phyloP scores from a whole-genome alignment of 2,329 filamentous ascomycete genomes.

The Diaporthe amygdali region DNA sequence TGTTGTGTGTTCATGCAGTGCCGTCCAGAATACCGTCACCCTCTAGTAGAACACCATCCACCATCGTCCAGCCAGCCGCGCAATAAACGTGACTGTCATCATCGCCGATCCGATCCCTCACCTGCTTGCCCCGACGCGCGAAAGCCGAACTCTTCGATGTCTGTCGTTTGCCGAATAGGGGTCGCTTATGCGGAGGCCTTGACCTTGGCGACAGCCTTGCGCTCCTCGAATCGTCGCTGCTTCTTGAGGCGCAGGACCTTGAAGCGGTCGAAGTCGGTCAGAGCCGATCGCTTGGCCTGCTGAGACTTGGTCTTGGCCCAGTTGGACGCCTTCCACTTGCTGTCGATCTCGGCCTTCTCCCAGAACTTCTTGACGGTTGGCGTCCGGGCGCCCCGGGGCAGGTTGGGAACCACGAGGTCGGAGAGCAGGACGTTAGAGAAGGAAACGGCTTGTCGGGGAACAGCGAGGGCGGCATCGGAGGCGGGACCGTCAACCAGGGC shows the following conservation, averaged over 20 bases:
- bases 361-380: conserved; percentile 85
- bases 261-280: conserved; percentile 99
- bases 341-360: conserved; percentile 90
- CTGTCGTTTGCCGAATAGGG: conserved; percentile 17
- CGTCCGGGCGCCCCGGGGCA: conserved; percentile 84
- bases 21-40: conserved; percentile 42
- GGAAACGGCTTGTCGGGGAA: conserved; percentile 85
- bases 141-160: conserved; percentile 20
- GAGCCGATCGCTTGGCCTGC: conserved; percentile 82
- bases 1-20: conserved; percentile 50
- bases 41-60: conserved; percentile 32
- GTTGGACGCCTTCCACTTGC: conserved; percentile 89
- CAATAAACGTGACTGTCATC: conserved; percentile 15
- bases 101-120: conserved; percentile 13
- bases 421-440: conserved; percentile 88
- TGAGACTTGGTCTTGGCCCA: conserved; percentile 94
- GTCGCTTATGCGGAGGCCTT: conserved; percentile 76
- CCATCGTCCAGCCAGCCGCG: conserved; percentile 22
- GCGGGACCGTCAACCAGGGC: conserved; percentile 96
- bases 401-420: conserved; percentile 82
- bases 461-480: conserved; percentile 76
- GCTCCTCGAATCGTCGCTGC: conserved; percentile 98
- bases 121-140: conserved; percentile 27
- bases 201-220: conserved; percentile 94
- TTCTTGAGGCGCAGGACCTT: conserved; percentile 99